These are phyloP conservation scores for Lolium multiflorum DNA, from an alignment of 176 grass and related monocot species.

Conservation along the genomic window DNA sequence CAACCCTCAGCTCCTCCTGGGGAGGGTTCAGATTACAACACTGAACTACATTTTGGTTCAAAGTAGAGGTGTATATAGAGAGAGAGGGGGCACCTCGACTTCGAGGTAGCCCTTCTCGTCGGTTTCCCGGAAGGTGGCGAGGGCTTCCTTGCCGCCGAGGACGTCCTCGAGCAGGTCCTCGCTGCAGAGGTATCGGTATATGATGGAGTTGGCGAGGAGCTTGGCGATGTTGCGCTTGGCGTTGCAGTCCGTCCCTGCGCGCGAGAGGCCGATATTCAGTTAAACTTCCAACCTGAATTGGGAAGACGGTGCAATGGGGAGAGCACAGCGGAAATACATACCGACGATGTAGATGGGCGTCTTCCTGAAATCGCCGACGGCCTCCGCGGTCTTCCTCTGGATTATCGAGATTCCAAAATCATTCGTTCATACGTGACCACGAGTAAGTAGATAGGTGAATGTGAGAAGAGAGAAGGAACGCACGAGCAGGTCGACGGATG, in stretches of 20 bases:
- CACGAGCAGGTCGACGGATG: conserved; percentile 37
- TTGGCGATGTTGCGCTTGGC: conserved; percentile 76
- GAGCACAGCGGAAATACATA: not conserved
- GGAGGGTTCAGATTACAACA: not conserved
- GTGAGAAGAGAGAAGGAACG: not conserved
- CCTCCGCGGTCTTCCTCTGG: conserved; percentile 40
- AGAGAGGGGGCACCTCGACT: conserved; percentile 57
- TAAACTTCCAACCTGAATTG: not conserved
- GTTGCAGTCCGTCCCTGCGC: conserved; percentile 73
- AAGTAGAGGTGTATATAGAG: not conserved
- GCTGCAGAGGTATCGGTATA: conserved; percentile 89
- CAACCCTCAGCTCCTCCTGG: not conserved
- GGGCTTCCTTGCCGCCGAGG: conserved; percentile 69
- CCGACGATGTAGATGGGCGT: conserved; percentile 55
- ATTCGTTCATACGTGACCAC: not conserved
- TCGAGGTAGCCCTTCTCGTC: conserved; percentile 78
- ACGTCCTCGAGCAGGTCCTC: conserved; percentile 90
- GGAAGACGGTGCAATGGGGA: not conserved
- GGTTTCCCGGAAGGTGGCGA: conserved; percentile 59
- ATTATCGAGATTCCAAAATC: not conserved
- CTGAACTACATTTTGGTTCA: not conserved
- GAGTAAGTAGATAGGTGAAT: not conserved
- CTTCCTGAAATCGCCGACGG: conserved; percentile 40
- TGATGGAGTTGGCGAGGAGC: conserved; percentile 80
- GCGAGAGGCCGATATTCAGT: not conserved